These are phyloP conservation scores for Dactylellina cionopaga DNA, from an alignment of 2,329 filamentous ascomycete genomes.

Conservation along the genomic window DNA sequence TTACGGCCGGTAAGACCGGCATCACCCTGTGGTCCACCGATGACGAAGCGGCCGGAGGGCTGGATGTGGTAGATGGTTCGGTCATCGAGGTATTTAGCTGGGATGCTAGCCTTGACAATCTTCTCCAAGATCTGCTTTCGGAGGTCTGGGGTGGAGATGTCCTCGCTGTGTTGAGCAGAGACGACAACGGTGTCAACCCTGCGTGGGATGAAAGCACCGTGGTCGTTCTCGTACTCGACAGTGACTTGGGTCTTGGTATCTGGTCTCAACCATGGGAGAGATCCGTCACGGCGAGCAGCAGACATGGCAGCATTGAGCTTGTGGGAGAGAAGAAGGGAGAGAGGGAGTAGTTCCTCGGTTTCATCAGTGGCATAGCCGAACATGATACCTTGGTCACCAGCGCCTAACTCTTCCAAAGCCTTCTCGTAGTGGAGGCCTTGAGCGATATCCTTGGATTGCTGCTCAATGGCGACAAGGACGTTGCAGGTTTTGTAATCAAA, in stretches of 20 bases:
- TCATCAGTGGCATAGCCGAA: slow-evolving; percentile 99
- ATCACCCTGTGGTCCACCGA: slow-evolving; percentile 98
- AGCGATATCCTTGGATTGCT: slow-evolving; percentile 98
- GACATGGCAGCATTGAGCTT: slow-evolving; percentile 97
- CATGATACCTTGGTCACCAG: slow-evolving; percentile 99
- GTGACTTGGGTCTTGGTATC: slow-evolving; percentile 99
- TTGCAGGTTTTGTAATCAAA: slow-evolving; percentile 99
- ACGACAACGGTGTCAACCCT: slow-evolving; percentile 97
- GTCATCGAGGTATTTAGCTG: slow-evolving; percentile 88
- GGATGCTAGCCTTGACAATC: slow-evolving; percentile 95
- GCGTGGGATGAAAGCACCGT: slow-evolving; percentile 88
- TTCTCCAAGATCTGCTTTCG: slow-evolving; percentile 96
- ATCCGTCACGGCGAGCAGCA: slow-evolving; percentile 84
- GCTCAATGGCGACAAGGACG: slow-evolving; percentile 97
- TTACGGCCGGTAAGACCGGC: slow-evolving; percentile 98
- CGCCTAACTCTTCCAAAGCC: slow-evolving; percentile 95
- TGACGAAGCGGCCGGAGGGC: slow-evolving; percentile 98
- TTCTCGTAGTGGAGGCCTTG: slow-evolving; percentile 99
- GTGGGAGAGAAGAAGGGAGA: slow-evolving; percentile 93
- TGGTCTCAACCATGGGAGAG: slow-evolving; percentile 91
- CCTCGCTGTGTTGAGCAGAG: slow-evolving; percentile 89
- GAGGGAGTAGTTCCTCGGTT: slow-evolving; percentile 94
- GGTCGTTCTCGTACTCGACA: slow-evolving; percentile 97
- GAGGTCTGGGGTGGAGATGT: slow-evolving; percentile 89
- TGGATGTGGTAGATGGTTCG: slow-evolving; percentile 98